A percentile compares a stretch with the other conserved stretches of the same genome.
Evolutionary conservation across 108 stramenopile species (phyloP).

Genomic region (Aurantiochytrium sp.): DNA sequence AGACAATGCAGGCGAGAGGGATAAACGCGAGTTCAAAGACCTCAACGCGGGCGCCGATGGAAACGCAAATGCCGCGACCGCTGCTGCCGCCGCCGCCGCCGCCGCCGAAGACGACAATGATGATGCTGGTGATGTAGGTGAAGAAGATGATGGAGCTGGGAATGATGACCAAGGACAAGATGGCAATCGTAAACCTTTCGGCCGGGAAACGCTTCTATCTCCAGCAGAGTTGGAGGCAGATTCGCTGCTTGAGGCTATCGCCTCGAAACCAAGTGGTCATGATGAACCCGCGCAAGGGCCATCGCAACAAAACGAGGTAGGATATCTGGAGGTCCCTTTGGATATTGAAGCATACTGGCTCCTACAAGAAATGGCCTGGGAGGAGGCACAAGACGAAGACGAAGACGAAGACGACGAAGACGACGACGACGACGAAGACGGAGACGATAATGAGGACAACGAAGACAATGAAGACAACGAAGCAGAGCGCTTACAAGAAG

Average conservation of each 20-base stretch:
- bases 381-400: background rate
- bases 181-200: background rate
- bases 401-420: no score
- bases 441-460: no score
- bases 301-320: background rate
- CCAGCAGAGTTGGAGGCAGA: background rate
- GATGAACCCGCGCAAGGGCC: background rate
- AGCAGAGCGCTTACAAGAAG: background rate
- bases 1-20: no score
- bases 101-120: background rate
- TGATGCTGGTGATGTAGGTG: background rate
- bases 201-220: background rate
- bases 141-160: background rate
- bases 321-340: background rate
- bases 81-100: no score
- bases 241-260: background rate
- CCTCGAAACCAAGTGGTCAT: background rate
- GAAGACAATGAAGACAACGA: background rate
- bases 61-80: background rate
- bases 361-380: background rate
- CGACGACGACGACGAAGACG: background rate
- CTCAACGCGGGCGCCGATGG: no score
- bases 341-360: background rate
- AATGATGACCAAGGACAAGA: background rate
- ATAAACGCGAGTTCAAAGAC: no score